Conservation (phyloP, 2,329 filamentous ascomycete genomes). For the Aureobasidium vineae region DNA sequence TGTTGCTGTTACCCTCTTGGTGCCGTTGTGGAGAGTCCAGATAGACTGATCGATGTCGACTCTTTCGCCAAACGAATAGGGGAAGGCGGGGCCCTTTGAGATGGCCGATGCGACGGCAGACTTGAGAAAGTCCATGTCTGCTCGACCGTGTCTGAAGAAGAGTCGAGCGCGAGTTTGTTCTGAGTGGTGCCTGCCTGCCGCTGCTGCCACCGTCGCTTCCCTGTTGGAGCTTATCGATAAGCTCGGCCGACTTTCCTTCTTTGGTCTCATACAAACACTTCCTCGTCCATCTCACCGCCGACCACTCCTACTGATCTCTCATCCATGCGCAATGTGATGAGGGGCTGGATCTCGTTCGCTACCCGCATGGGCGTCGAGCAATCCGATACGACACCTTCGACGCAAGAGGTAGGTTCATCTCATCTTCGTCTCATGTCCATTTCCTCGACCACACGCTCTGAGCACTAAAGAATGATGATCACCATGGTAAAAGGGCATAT, state of each 20-base stretch:
- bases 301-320: not conserved
- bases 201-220: conserved; percentile 17
- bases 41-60: conserved; percentile 92
- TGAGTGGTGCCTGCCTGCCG: not conserved
- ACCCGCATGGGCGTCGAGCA: not conserved
- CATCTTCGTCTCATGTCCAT: not conserved
- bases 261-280: not conserved
- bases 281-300: not conserved
- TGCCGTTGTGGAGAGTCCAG: conserved; percentile 95
- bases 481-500: conserved; percentile 65
- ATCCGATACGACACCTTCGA: not conserved
- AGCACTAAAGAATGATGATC: conserved; percentile 50
- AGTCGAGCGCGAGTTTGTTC: not conserved
- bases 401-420: not conserved
- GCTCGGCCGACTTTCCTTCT: conserved; percentile 9
- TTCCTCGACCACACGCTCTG: not conserved
- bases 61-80: conserved; percentile 87
- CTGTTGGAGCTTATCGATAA: conserved; percentile 14
- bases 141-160: not conserved
- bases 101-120: conserved; percentile 96
- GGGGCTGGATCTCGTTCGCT: not conserved
- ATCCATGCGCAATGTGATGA: conserved; percentile 2
- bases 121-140: conserved; percentile 90
- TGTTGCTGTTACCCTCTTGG: conserved; percentile 65
- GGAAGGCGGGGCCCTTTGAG: conserved; percentile 88